Percentiles rank a stretch among this genome's conserved stretches.
These are phyloP conservation scores for Pythium monospermum DNA, from an alignment of 352 stramenopile species.

Conservation along the genomic window DNA sequence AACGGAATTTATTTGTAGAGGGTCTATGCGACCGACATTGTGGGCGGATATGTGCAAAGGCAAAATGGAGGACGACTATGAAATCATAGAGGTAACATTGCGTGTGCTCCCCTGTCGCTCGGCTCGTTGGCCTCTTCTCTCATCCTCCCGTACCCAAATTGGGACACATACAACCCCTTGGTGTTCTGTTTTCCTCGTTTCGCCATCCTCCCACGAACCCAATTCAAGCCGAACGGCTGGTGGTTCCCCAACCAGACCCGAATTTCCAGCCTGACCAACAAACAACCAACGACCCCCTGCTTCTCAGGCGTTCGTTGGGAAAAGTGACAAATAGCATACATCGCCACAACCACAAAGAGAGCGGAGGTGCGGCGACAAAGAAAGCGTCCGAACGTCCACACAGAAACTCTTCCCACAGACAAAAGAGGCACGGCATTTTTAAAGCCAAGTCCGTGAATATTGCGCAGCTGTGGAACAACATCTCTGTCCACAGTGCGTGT, in stretches of 20 bases:
- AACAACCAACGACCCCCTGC: slow-evolving; percentile 8
- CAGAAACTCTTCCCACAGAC: too few species aligned
- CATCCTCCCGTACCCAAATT: too few species aligned
- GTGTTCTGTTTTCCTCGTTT: slow-evolving; percentile 15
- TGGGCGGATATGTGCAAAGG: background rate
- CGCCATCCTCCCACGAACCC: background rate
- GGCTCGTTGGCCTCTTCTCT: background rate
- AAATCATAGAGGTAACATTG: slow-evolving; percentile 1
- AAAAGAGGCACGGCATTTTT: too few species aligned
- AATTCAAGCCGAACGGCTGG: slow-evolving; percentile 5
- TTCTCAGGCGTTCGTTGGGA: slow-evolving; percentile 18
- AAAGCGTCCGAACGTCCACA: slow-evolving; percentile 2
- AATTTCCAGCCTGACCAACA: slow-evolving; percentile 26
- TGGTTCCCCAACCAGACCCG: slow-evolving; percentile 16
- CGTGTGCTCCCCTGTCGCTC: slow-evolving; percentile 18
- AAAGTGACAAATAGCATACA: slow-evolving; percentile 24
- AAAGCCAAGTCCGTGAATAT: too few species aligned
- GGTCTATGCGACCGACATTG: background rate
- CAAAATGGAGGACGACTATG: background rate
- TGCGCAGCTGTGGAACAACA: too few species aligned
- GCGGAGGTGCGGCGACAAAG: too few species aligned
- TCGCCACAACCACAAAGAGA: background rate
- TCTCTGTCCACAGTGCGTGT: background rate
- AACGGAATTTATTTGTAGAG: slow-evolving; percentile 1
- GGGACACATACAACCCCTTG: slow-evolving; percentile 4